phyloP scores from a whole-genome alignment of 139 green algal species.

The Penium margaritaceum region DNA sequence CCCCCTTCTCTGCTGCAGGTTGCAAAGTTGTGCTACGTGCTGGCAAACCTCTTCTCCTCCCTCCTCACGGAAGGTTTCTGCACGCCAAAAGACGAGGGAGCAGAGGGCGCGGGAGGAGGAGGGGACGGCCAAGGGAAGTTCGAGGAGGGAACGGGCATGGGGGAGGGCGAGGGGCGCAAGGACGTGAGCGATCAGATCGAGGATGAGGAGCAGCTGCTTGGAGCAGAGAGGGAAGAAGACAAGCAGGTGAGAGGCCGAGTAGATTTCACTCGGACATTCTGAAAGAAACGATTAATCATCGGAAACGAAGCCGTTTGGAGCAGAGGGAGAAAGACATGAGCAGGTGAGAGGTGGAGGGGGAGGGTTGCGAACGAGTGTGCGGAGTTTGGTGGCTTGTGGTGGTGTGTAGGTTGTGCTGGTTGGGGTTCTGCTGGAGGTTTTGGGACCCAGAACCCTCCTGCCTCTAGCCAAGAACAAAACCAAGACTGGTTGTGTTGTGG shows the following conservation, averaged over 20 bases:
- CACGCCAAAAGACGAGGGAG: conserved; percentile 50
- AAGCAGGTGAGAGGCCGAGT: no score
- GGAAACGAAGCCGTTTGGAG: no score
- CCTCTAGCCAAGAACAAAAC: no score
- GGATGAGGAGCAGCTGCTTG: conserved; percentile 91
- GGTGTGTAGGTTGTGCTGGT: no score
- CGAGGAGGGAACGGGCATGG: conserved; percentile 73
- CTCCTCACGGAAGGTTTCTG: conserved; percentile 87
- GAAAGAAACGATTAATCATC: no score
- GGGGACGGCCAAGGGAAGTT: conserved; percentile 51
- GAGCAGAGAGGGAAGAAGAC: conserved; percentile 65
- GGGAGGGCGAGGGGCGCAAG: conserved; percentile 71
- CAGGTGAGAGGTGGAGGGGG: no score
- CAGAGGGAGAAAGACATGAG: no score
- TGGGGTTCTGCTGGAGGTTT: not conserved
- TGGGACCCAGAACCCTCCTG: no score
- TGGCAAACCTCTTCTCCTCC: conserved; percentile 63
- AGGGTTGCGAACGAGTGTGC: no score
- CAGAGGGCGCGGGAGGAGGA: conserved; percentile 50
- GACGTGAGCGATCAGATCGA: conserved; percentile 91
- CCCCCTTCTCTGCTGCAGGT: conserved; percentile 15
- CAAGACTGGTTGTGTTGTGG: no score
- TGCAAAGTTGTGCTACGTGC: conserved; percentile 77
- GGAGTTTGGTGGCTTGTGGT: no score
- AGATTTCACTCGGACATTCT: not conserved